These are phyloP conservation scores for Periglandula ipomoeae DNA, from an alignment of 2,329 filamentous ascomycete genomes.

Conservation along the genomic window DNA sequence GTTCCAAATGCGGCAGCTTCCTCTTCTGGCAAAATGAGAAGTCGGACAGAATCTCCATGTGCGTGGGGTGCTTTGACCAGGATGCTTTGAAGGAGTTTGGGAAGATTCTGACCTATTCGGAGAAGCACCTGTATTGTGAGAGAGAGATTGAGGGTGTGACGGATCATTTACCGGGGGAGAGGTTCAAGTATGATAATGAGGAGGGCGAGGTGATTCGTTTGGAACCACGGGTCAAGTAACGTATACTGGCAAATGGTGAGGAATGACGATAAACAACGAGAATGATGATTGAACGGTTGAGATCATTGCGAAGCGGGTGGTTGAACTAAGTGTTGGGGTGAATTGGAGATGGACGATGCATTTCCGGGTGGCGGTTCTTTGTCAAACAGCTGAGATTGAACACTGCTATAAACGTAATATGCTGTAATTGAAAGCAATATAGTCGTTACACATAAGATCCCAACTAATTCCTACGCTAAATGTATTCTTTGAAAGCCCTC, in stretches of 20 bases:
- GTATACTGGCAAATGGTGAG: not conserved
- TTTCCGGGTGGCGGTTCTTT: not conserved
- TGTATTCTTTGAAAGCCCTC: not conserved
- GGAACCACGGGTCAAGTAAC: not conserved
- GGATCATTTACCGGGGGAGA: slow-evolving; percentile 26
- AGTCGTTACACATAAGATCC: not conserved
- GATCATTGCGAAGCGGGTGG: not conserved
- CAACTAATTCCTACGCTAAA: not conserved
- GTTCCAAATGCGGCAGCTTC: slow-evolving; percentile 37
- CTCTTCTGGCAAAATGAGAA: slow-evolving; percentile 26
- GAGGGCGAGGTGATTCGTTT: slow-evolving; percentile 15
- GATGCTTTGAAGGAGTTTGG: slow-evolving; percentile 32
- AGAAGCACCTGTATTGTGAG: slow-evolving; percentile 30
- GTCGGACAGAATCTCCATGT: slow-evolving; percentile 27
- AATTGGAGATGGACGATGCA: not conserved
- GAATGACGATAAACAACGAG: not conserved
- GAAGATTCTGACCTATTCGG: slow-evolving; percentile 26
- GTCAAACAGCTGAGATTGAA: not conserved
- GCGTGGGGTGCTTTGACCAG: slow-evolving; percentile 36
- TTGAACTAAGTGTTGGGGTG: no score
- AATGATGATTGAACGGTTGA: not conserved
- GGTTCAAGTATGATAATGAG: slow-evolving; percentile 13
- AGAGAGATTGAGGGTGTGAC: slow-evolving; percentile 41
- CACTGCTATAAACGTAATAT: no score
- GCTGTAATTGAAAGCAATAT: not conserved